These are phyloP conservation scores for Cordyceps tenuipes DNA, from an alignment of 2,329 filamentous ascomycete species.

Conservation along the genomic window DNA sequence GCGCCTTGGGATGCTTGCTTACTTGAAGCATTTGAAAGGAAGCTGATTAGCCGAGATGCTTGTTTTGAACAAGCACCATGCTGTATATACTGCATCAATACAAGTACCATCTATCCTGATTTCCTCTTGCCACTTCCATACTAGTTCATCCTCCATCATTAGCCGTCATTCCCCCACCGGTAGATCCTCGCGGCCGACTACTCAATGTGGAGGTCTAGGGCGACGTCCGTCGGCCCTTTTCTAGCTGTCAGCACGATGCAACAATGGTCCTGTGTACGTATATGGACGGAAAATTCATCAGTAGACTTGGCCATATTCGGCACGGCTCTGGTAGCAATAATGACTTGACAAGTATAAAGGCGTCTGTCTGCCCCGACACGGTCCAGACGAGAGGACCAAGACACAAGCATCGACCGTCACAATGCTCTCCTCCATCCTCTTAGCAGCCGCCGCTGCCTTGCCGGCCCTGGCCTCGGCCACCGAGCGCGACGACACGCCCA, in stretches of 20 bases:
- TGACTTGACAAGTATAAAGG: background rate
- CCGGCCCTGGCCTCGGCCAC: background rate
- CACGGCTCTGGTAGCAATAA: background rate
- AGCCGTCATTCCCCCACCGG: no score
- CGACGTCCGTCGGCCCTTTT: background rate
- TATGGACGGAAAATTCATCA: background rate
- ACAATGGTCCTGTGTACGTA: background rate
- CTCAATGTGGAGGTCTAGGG: background rate
- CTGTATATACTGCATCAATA: no score
- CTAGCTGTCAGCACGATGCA: background rate
- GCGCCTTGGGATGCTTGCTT: slow-evolving; percentile 8
- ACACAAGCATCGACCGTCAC: no score
- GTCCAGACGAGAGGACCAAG: no score
- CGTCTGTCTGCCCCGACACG: background rate
- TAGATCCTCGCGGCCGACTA: background rate
- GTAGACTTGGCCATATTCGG: background rate
- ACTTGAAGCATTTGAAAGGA: background rate
- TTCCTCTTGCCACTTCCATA: no score
- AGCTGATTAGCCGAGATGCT: no score
- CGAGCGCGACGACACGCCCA: slow-evolving; percentile 8
- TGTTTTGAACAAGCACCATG: no score
- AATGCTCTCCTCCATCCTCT: background rate
- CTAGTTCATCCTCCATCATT: no score
- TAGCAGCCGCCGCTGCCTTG: background rate
- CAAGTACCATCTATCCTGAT: no score